These are phyloP conservation scores for Epichloe aotearoae DNA, from an alignment of 2,329 filamentous ascomycete genomes.

Conservation along the genomic window DNA sequence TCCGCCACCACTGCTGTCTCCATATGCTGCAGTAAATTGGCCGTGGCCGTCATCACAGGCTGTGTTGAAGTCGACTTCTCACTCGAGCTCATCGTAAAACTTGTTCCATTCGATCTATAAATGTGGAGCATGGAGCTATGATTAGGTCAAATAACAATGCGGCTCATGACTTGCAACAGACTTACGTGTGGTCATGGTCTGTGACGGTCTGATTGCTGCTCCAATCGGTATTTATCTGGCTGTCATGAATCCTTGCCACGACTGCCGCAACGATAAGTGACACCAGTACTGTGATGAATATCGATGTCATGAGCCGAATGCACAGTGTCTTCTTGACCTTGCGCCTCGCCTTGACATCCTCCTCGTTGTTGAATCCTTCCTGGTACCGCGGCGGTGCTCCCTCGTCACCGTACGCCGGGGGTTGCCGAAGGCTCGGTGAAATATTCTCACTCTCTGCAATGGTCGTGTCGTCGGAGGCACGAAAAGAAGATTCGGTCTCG, in stretches of 20 bases:
- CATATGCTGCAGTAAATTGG: background rate
- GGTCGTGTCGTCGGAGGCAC: conserved; percentile 5
- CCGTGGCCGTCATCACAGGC: background rate
- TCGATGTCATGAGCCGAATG: conserved; percentile 11
- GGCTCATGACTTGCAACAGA: background rate
- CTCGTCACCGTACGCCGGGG: conserved; percentile 11
- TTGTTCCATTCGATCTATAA: conserved; percentile 1
- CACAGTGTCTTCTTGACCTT: conserved; percentile 9
- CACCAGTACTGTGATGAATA: conserved; percentile 13
- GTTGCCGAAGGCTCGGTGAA: conserved; percentile 7
- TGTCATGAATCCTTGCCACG: conserved; percentile 10
- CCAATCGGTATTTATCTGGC: background rate
- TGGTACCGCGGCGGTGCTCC: conserved; percentile 9
- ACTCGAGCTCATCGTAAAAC: conserved; percentile 5
- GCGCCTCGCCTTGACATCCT: conserved; percentile 5
- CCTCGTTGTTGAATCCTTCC: conserved; percentile 2
- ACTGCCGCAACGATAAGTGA: conserved; percentile 13
- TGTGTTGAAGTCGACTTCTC: background rate
- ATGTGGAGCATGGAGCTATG: background rate
- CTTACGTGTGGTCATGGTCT: background rate
- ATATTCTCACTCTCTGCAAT: conserved; percentile 5
- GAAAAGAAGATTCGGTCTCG: background rate
- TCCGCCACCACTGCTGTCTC: background rate
- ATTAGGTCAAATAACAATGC: no score
- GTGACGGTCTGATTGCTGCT: conserved; percentile 2